These are phyloP conservation scores for Polytolypa hystricis DNA, from an alignment of 2,329 filamentous ascomycete species.

Conservation along the genomic window DNA sequence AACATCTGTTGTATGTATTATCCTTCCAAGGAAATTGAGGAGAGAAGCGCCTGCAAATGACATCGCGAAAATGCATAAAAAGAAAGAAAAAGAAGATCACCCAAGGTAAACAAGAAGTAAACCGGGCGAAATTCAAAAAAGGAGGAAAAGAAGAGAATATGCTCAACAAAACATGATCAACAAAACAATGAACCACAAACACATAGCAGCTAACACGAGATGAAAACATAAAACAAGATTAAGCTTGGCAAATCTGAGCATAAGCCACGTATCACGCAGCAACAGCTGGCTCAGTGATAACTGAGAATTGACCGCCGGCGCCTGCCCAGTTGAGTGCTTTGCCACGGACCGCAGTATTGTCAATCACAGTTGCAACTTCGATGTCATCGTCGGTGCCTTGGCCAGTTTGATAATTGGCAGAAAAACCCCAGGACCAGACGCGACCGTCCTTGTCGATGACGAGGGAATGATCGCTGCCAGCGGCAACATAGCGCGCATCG, in stretches of 20 bases:
- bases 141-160: not conserved
- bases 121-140: not conserved
- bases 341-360: constrained; percentile 70
- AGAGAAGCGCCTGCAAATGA: too few species aligned
- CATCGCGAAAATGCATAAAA: not conserved
- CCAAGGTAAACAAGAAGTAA: not conserved
- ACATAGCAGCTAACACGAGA: too few species aligned
- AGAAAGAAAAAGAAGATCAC: not conserved
- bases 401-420: constrained; percentile 68
- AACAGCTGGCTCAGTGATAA: constrained; percentile 26
- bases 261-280: not conserved
- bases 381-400: constrained; percentile 71
- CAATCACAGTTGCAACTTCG: constrained; percentile 62
- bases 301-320: constrained; percentile 67
- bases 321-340: constrained; percentile 68
- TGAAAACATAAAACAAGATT: too few species aligned
- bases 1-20: too few species aligned
- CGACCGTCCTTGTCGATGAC: constrained; percentile 58
- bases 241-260: too few species aligned
- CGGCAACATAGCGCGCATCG: constrained; percentile 47
- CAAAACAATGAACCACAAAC: too few species aligned
- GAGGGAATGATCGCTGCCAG: constrained; percentile 63
- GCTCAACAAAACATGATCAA: too few species aligned
- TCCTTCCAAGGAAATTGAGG: too few species aligned
- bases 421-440: constrained; percentile 72